Evolutionary conservation across 371 early-diverging fungal species (phyloP).

Genomic region (Rhizopus delemar): DNA sequence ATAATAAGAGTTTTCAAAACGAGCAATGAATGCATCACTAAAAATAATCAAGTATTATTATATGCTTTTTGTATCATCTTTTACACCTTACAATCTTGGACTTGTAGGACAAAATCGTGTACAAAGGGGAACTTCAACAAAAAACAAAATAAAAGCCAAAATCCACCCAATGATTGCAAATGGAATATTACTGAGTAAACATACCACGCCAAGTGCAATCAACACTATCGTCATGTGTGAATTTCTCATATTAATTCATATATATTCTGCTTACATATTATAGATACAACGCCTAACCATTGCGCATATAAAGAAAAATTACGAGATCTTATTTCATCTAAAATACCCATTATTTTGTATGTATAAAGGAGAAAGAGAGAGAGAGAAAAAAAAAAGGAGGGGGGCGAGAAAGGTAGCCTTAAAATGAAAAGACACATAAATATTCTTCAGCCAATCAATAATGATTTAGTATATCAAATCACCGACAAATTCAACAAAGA

Average conservation of each 20-base stretch:
- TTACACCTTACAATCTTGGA: conserved; percentile 43
- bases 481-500: neutral
- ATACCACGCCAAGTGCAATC: conserved; percentile 38
- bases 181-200: conserved; percentile 29
- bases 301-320: conserved; percentile 55
- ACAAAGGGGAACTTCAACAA: conserved; percentile 50
- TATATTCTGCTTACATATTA: conserved; percentile 35
- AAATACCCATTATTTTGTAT: conserved; percentile 40
- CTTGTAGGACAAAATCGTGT: conserved; percentile 52
- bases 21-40: conserved; percentile 43
- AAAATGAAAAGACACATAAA: neutral
- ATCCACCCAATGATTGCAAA: conserved; percentile 53
- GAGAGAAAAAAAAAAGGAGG: conserved; percentile 8
- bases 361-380: conserved; percentile 4
- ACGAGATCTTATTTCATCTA: conserved; percentile 46
- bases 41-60: neutral
- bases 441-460: conserved; percentile 3
- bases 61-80: neutral
- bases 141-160: conserved; percentile 47
- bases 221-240: conserved; percentile 27
- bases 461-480: conserved; percentile 1
- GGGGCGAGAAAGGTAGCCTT: neutral
- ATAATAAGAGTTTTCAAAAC: conserved; percentile 43
- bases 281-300: conserved; percentile 49
- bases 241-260: neutral